A percentile compares a stretch with the other conserved stretches of the same genome.
phyloP scores from a whole-genome alignment of 345 rosid species.

The Eucalyptus dawsonii region DNA sequence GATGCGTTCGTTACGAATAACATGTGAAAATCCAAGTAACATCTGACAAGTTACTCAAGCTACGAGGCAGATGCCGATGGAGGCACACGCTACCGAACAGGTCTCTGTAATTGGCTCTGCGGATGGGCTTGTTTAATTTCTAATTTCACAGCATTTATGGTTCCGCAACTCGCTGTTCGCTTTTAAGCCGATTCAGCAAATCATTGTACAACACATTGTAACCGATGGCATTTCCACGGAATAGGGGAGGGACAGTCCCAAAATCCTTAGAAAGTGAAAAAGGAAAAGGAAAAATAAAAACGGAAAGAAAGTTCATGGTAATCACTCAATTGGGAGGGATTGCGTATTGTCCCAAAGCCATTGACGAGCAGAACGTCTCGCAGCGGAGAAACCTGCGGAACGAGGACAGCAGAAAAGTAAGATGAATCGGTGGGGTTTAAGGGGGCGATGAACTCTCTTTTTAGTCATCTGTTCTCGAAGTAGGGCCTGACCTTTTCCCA shows the following conservation, averaged over 20 bases:
- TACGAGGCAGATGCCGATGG: not conserved
- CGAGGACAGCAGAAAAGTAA: not conserved
- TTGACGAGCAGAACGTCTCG: constrained; percentile 44
- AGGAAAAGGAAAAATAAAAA: too few species aligned
- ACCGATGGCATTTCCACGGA: not conserved
- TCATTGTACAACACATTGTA: not conserved
- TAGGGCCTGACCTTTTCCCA: constrained; percentile 71
- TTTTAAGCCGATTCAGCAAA: not conserved
- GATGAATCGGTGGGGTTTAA: not conserved
- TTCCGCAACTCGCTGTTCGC: not conserved
- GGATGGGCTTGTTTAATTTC: too few species aligned
- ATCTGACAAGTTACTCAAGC: not conserved
- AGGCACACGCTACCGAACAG: not conserved
- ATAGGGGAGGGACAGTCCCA: not conserved
- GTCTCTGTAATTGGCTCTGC: not conserved
- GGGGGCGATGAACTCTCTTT: not conserved
- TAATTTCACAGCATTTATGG: too few species aligned
- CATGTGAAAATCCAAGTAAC: not conserved
- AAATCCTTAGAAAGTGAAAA: too few species aligned
- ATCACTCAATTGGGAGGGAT: constrained; percentile 30
- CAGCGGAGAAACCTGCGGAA: constrained; percentile 64
- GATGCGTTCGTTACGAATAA: not conserved
- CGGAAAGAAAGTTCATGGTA: not conserved
- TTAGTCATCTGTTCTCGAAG: not conserved
- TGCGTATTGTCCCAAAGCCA: constrained; percentile 86